These are phyloP conservation scores for Bipolaris bicolor DNA, from an alignment of 2,329 filamentous ascomycete species.

Conservation along the genomic window DNA sequence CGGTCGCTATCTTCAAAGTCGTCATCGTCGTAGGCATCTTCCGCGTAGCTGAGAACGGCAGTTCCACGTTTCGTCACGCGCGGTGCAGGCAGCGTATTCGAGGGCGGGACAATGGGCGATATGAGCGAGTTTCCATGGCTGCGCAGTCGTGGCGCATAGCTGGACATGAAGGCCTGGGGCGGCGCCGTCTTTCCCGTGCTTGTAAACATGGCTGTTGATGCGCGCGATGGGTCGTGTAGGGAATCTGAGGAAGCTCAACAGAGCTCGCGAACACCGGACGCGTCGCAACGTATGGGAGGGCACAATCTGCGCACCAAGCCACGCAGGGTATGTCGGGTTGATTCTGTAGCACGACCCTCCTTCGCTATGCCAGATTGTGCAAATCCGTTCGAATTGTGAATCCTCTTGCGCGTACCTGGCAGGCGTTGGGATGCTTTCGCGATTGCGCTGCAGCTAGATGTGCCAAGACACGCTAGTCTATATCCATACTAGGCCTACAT, in stretches of 20 bases:
- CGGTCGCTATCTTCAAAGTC: conserved; percentile 77
- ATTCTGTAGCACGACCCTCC: conserved; percentile 9
- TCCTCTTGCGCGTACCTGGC: conserved; percentile 35
- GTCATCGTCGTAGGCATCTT: conserved; percentile 90
- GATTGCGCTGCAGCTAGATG: conserved; percentile 24
- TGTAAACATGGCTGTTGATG: conserved; percentile 48
- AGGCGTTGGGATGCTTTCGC: conserved; percentile 30
- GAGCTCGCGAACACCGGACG: conserved; percentile 40
- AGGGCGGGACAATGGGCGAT: conserved; percentile 78
- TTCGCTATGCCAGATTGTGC: conserved; percentile 11
- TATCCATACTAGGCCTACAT: neutral
- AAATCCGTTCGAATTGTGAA: conserved; percentile 17
- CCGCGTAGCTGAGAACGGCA: conserved; percentile 95
- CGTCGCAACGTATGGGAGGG: conserved; percentile 31
- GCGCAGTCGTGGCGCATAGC: conserved; percentile 88
- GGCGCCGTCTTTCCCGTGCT: conserved; percentile 53
- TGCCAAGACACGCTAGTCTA: conserved; percentile 25
- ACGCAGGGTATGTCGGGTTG: conserved; percentile 6
- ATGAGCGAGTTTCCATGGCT: conserved; percentile 91
- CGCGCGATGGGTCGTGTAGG: conserved; percentile 29
- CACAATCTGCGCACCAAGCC: conserved; percentile 2
- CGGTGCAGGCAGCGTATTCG: conserved; percentile 69
- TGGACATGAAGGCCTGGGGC: conserved; percentile 88
- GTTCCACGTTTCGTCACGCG: conserved; percentile 97
- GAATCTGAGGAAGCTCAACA: conserved; percentile 37